Base-by-base conservation (phyloP, 1,284 basidiomycete species). In the Ganoderma meredithae region DNA sequence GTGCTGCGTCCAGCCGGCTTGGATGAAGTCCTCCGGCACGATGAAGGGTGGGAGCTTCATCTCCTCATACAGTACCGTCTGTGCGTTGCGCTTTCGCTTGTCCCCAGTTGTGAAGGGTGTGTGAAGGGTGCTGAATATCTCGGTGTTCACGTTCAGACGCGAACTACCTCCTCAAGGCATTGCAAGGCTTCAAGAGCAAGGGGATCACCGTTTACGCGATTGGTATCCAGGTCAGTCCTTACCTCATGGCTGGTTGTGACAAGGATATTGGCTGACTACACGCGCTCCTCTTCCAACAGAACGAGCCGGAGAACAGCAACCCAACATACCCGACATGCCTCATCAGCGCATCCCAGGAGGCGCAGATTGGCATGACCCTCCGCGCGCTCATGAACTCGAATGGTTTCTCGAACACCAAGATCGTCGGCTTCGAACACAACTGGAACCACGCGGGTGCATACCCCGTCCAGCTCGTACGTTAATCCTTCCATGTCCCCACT, bases 381-480 rank as follows among this genome's bases (percentile, higher is more conserved):
- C 81, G 86, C 19, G 77, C 75, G 5, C 71, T 86, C 59, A 80
- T 87, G 77, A 72, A 86, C 72, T 79, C 79, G 55, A 81, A 83
- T 67, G 83, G 84, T 2, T 83, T 84, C 68, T 76, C 76, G 1
- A 71, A 67, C 56, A 80, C 81, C 13, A 75, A 83, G 75, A 81
- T 86, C 59, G 77, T 85, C 63, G 85, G 84, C 44, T 84, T 81
- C 64, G 83, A 84, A 52, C 83, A 84, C 69, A 85, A 86, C 70
- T 86, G 85, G 85, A 74, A 75, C 36, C 81, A 84, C 72, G 83
- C 83, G 0, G 81, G 76, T 2, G 76, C 77, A 22, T 86, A 87
- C 63, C 84, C 86, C 9, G 78, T 84, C 7, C 79, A 84, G 59
- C 76, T 87, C 25, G 85, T 86, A 44, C 25, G 74, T 69, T 5